Base-by-base conservation (phyloP, 805 yeast species). In the Tetrapisispora arboricola region DNA sequence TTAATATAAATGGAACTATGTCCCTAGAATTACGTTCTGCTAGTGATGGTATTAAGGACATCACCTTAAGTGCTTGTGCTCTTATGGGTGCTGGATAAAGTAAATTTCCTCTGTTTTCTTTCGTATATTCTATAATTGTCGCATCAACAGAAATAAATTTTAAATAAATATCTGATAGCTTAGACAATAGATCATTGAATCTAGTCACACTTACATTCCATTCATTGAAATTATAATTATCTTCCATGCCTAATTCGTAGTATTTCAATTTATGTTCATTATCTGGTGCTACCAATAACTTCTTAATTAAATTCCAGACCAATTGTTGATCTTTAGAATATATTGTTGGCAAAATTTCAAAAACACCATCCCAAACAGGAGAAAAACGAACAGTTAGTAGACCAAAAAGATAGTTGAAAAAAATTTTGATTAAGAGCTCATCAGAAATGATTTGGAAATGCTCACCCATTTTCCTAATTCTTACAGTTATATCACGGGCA, bases 361-460 rank as follows among this genome's bases (percentile, higher is more conserved):
- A 63, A 2, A 83, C 82, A 5, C 82, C 86, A 16, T 75, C 72
- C 95, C 95, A 87, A 12, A 82, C 71, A 1, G 97, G 97, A 42
- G 85, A 82, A 50, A 90, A 86, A 43, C 75, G 73, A 26, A 78
- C 78, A 4, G 85, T 68, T 32, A 88, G 61, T 44, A 83, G 69
- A 26, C 97, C 97, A 49, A 82, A 71, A 29, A 77, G 41, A 50
- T 70, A 76, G 18, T 66, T 68, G 25, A 74, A 67, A 32, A 48
- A 61, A 40, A 44, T 45, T 36, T 44, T 53, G 4, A 34, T 41
- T 9, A 38, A 20, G 2, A 49, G 39, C 24, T 49, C 41, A 11
- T 24, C 29, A 10, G 49, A 64, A 4, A 56, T 45, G 13, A 57
- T 53, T 32, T 61, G 52, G 52, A 63, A 78, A 3, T 61, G 68